Evolutionary conservation across 1,284 basidiomycete genomes (phyloP), one percentile per base, ranked within the genome.

Genomic region (Ceratorhiza oryzae-sativae): DNA sequence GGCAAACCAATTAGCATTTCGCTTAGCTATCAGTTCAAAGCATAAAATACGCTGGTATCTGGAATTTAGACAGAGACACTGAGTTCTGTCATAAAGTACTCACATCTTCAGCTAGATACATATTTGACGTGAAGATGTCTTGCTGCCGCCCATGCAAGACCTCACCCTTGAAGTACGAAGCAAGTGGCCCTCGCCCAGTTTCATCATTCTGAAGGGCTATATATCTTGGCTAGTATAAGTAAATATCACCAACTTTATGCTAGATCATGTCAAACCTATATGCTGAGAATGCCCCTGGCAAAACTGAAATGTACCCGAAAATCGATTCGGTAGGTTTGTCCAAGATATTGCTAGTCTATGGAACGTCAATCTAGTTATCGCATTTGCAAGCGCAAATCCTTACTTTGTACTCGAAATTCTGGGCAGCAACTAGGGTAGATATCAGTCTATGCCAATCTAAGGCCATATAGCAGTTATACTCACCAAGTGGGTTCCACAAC

Each of bases 161-260:
- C 80, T 99, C 97, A 32, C 97, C 97, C 79, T 97, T 95, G 84
- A 99, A 99, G 81, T 99, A 99, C 0, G 92, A 94, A 0, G 93
- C 92, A 0, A 99, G 83, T 0, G 97, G 97, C 0, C 97, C 97
- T 23, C 86, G 83, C 0, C 95, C 96, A 45, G 87, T 84, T 72
- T 90, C 87, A 79, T 97, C 88, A 77, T 99, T 98, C 80, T 95
- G 90, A 59, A 97, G 80, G 0, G 95, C 95, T 75, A 94, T 94
- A 78, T 94, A 96, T 60, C 92, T 84, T 59, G 42, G 74, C 77
- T 8, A 76, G 75, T 12, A n/a, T 62, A 18, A 48, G 42, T 5
- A 18, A 48, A 18, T 18, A n/a, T 13, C 18, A 18, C 18, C 4
- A 12, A 25, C 18, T 20, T 13, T 32, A 41, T 27, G 18, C 5